Base-by-base conservation (phyloP, 2,329 filamentous ascomycete genomes). In the Dothidotthia symphoricarpi region DNA sequence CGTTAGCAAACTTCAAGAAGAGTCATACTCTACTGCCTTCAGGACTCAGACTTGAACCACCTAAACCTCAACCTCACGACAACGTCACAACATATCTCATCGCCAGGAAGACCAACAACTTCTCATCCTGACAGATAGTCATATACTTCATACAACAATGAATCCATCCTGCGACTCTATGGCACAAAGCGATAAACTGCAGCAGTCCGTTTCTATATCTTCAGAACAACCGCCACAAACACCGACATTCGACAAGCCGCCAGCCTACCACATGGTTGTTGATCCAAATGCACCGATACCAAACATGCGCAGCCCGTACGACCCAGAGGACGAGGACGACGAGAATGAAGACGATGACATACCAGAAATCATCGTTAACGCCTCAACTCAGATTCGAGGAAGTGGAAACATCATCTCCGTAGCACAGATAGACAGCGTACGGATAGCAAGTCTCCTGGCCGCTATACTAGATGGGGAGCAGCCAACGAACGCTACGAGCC, bases 301-400 rank as follows among this genome's bases (percentile, higher is more conserved):
- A 17, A 52, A 49, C 14, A 41, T 54, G 32, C 34, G 41, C n/a
- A 52, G 39, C 13, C 49, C 55, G 1, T 60, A 57, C 24, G 46
- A 47, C 19, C 16, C 41, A 8, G 38, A 51, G 29, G 41, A 51
- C 15, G 52, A 55, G n/a, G 38, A 49, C 15, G 43, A 49, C 14
- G 44, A 53, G 19, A 39, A 47, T 14, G 47, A 56, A 15, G 43
- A 47, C 6, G 50, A 55, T 12, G 50, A 57, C 3, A 46, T 34
- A 8, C 58, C 57, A n/a, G 61, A 64, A 37, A 46, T 66, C 25
- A 64, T 54, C 14, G 52, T 66, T 38, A 66, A 66, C 40, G 59
- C 62, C 6, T 49, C 55, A 0, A 64, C 61, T 7, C 60, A 66
- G 29, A 56, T 66, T 27, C 47, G 60, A 22, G 61, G 61, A 26